Evolutionary conservation across 1,139 yeast species (phyloP).

Genomic region (Pichia sp.): DNA sequence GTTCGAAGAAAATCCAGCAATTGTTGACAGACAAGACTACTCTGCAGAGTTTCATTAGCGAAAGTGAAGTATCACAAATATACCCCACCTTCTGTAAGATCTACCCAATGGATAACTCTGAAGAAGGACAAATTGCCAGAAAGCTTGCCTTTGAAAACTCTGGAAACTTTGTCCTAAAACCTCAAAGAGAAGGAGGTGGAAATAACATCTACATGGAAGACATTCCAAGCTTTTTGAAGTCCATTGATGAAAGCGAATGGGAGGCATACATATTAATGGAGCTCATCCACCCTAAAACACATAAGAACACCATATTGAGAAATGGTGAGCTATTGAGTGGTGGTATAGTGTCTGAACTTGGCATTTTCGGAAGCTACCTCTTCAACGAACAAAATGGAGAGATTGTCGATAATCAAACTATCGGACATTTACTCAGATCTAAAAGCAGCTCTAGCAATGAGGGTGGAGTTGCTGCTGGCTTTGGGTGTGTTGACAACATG

Average conservation of each 20-base stretch:
- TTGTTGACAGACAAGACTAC: constrained; percentile 53
- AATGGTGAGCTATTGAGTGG: constrained; percentile 56
- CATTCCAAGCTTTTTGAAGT: constrained; percentile 64
- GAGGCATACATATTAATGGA: constrained; percentile 92
- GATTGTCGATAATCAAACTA: constrained; percentile 52
- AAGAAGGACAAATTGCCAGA: constrained; percentile 57
- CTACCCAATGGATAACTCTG: constrained; percentile 73
- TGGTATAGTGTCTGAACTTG: constrained; percentile 75
- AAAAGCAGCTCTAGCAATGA: constrained; percentile 83
- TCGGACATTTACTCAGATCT: constrained; percentile 85
- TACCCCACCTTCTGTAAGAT: constrained; percentile 72
- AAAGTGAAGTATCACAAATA: constrained; percentile 27
- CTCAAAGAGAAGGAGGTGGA: constrained; percentile 97
- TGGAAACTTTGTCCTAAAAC: constrained; percentile 73
- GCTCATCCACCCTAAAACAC: constrained; percentile 68
- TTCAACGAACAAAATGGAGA: constrained; percentile 60
- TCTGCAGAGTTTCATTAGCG: constrained; percentile 41
- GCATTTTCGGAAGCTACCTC: constrained; percentile 77
- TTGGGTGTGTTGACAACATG: constrained; percentile 87
- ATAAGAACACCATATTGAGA: constrained; percentile 60
- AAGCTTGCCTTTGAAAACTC: constrained; percentile 63
- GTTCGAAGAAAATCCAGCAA: constrained; percentile 91
- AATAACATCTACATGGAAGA: constrained; percentile 82
- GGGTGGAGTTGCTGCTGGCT: constrained; percentile 99
- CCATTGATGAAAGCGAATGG: constrained; percentile 69